Evolutionary conservation across 2,329 filamentous ascomycete species (phyloP).

Genomic region (Coniochaeta ligniaria): DNA sequence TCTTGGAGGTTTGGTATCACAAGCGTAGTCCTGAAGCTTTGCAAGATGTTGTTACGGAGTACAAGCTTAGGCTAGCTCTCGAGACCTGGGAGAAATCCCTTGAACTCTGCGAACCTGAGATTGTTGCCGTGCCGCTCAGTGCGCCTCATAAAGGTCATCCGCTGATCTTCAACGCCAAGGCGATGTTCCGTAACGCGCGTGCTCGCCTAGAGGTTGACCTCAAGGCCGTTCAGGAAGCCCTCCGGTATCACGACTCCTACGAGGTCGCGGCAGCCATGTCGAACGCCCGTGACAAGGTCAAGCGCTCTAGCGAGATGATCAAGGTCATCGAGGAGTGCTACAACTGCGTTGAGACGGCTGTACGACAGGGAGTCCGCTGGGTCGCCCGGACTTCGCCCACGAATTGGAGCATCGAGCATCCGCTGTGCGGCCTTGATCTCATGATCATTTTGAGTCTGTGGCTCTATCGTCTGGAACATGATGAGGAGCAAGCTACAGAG

Average conservation of each 20-base stretch:
- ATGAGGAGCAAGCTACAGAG: slow-evolving; percentile 81
- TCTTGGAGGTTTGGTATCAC: slow-evolving; percentile 98
- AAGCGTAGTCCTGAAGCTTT: slow-evolving; percentile 96
- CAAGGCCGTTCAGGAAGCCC: slow-evolving; percentile 90
- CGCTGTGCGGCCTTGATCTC: slow-evolving; percentile 89
- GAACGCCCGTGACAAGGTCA: slow-evolving; percentile 84
- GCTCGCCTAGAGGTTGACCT: slow-evolving; percentile 90
- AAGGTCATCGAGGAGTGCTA: slow-evolving; percentile 98
- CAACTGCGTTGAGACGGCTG: slow-evolving; percentile 94
- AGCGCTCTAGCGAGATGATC: slow-evolving; percentile 94
- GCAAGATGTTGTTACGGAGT: slow-evolving; percentile 95
- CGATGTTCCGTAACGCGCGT: slow-evolving; percentile 90
- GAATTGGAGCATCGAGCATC: slow-evolving; percentile 98
- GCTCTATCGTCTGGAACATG: slow-evolving; percentile 98
- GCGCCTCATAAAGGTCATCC: slow-evolving; percentile 95
- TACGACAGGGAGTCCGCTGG: slow-evolving; percentile 91
- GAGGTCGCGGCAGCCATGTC: slow-evolving; percentile 98
- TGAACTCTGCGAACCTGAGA: slow-evolving; percentile 86
- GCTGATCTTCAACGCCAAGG: slow-evolving; percentile 96
- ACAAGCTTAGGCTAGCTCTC: slow-evolving; percentile 89
- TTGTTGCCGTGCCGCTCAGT: slow-evolving; percentile 79
- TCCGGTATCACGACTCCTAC: slow-evolving; percentile 94
- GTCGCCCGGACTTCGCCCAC: slow-evolving; percentile 95
- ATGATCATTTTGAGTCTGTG: slow-evolving; percentile 97
- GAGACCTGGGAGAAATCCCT: slow-evolving; percentile 99